These are phyloP conservation scores for Chaetomium olivaceum DNA, from an alignment of 2,329 filamentous ascomycete species.

Conservation along the genomic window DNA sequence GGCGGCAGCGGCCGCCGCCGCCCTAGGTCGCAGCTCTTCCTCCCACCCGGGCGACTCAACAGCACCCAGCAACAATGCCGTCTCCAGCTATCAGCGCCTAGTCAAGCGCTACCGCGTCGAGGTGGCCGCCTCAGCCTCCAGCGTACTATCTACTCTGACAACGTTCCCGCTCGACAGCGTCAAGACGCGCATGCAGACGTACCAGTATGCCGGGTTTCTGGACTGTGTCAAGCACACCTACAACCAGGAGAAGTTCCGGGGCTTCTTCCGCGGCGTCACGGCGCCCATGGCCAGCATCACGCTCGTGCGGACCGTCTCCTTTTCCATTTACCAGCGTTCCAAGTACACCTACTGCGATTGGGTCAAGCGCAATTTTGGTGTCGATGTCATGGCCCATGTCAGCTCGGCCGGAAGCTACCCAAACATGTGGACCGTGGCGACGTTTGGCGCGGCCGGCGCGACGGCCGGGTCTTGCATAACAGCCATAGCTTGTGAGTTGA, in stretches of 20 bases:
- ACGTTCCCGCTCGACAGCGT: slow-evolving; percentile 88
- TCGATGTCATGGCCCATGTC: slow-evolving; percentile 72
- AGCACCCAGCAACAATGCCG: slow-evolving; percentile 27
- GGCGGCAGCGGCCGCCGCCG: slow-evolving; percentile 28
- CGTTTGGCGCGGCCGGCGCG: slow-evolving; percentile 76
- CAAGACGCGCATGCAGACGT: slow-evolving; percentile 88
- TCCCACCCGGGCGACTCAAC: slow-evolving; percentile 20
- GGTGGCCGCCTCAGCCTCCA: slow-evolving; percentile 75
- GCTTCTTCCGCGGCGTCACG: slow-evolving; percentile 81
- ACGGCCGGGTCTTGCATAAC: slow-evolving; percentile 80
- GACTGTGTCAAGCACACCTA: slow-evolving; percentile 78
- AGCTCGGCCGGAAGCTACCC: slow-evolving; percentile 71
- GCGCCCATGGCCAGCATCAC: slow-evolving; percentile 67
- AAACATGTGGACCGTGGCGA: slow-evolving; percentile 70
- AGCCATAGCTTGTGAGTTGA: slow-evolving; percentile 67
- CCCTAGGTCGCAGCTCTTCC: slow-evolving; percentile 24
- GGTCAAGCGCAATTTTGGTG: slow-evolving; percentile 65
- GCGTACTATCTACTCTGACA: slow-evolving; percentile 73
- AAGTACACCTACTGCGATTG: slow-evolving; percentile 73
- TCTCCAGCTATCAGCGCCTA: slow-evolving; percentile 48
- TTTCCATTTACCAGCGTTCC: slow-evolving; percentile 65
- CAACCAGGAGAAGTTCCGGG: slow-evolving; percentile 66
- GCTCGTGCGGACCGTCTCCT: slow-evolving; percentile 45
- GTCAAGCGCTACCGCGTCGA: slow-evolving; percentile 78
- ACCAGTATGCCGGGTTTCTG: slow-evolving; percentile 72